These are phyloP conservation scores for Cryptomeria japonica DNA, from an alignment of 75 land plant genomes.

Conservation along the genomic window DNA sequence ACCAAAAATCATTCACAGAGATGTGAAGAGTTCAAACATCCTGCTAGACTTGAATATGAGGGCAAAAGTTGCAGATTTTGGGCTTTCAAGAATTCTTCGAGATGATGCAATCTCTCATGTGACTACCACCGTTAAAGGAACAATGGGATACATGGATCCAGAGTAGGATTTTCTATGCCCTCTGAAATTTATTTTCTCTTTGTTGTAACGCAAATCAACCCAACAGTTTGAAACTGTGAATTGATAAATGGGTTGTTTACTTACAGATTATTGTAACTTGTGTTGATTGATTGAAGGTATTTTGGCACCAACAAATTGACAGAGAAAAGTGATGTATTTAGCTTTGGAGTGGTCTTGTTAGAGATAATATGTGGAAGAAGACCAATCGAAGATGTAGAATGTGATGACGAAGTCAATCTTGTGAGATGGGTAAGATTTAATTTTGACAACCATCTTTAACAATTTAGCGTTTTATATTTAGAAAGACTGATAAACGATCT, in stretches of 20 bases:
- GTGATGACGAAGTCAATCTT: not conserved
- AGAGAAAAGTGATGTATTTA: not conserved
- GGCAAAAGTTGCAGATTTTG: conserved; percentile 62
- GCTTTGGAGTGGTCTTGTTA: not conserved
- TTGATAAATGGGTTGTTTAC: not conserved
- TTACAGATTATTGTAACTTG: not conserved
- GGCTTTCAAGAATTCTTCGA: conserved; percentile 49
- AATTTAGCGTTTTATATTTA: not conserved
- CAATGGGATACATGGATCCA: conserved; percentile 68
- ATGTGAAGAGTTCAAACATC: conserved; percentile 59
- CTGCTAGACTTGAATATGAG: conserved; percentile 43
- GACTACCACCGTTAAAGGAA: conserved; percentile 57
- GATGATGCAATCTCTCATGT: conserved; percentile 43
- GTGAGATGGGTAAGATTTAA: not conserved
- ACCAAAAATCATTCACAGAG: conserved; percentile 66
- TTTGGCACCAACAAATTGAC: not conserved
- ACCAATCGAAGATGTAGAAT: not conserved
- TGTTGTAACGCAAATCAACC: not conserved
- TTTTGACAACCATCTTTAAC: not conserved
- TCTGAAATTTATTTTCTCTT: not conserved
- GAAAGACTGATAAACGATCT: not conserved
- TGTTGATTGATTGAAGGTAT: not conserved
- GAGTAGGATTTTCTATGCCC: conserved; percentile 23
- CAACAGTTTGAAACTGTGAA: not conserved
- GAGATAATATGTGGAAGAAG: not conserved